Conservation (phyloP, 768 basidiomycete species). For the Wakefieldia striispora region DNA sequence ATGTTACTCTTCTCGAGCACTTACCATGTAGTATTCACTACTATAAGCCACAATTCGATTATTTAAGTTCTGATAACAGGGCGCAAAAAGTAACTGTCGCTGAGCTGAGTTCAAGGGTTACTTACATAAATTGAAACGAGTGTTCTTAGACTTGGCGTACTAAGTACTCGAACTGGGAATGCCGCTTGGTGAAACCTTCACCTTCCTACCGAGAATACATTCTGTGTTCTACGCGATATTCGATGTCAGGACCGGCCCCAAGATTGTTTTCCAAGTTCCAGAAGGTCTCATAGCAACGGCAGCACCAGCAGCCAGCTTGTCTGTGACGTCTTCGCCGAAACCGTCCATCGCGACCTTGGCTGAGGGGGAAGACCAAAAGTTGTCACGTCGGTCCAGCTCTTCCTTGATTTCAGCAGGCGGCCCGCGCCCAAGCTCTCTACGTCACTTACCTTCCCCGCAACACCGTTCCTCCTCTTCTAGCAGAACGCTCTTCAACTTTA, state of each 20-base stretch:
- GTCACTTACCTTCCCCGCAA: slow-evolving; percentile 40
- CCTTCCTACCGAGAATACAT: slow-evolving; percentile 74
- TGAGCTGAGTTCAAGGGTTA: too few relatives aligned
- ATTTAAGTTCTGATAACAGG: too few relatives aligned
- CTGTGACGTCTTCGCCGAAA: slow-evolving; percentile 34
- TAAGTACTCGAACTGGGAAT: slow-evolving; percentile 21
- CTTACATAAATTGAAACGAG: too few relatives aligned
- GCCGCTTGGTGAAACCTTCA: slow-evolving; percentile 66
- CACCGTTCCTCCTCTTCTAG: slow-evolving; percentile 51
- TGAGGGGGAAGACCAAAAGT: slow-evolving; percentile 35
- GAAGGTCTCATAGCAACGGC: slow-evolving; percentile 74
- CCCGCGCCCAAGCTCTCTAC: slow-evolving; percentile 42
- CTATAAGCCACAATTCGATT: not conserved
- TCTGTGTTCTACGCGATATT: slow-evolving; percentile 96
- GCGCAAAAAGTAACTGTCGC: too few relatives aligned
- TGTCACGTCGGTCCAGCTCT: slow-evolving; percentile 52
- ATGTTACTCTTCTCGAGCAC: not conserved
- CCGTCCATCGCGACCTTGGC: slow-evolving; percentile 29
- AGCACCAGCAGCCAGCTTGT: slow-evolving; percentile 29
- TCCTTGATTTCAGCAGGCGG: slow-evolving; percentile 48
- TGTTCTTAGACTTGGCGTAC: not conserved
- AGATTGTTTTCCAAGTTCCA: slow-evolving; percentile 91
- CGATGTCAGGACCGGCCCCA: slow-evolving; percentile 80
- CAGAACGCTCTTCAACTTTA: slow-evolving; percentile 77
- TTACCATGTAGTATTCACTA: not conserved